These are phyloP conservation scores for Sporothrix pallida DNA, from an alignment of 2,329 filamentous ascomycete species.

Conservation along the genomic window DNA sequence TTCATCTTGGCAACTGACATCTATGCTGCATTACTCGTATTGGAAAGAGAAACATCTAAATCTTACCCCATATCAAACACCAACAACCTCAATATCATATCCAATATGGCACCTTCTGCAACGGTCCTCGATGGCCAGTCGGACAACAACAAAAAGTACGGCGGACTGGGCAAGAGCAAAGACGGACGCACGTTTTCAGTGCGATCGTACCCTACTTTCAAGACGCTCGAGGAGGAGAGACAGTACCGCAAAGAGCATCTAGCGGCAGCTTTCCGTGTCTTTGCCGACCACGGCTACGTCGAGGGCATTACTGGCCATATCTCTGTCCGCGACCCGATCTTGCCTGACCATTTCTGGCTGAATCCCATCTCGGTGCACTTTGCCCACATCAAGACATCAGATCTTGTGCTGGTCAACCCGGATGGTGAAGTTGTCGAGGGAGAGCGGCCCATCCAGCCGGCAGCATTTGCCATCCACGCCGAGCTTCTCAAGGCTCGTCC, in stretches of 20 bases:
- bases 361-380: conserved; percentile 71
- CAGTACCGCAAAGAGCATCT: conserved; percentile 62
- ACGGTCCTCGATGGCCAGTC: conserved; percentile 25
- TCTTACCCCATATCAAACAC: too few relatives aligned
- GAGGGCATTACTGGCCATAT: conserved; percentile 69
- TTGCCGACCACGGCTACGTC: conserved; percentile 62
- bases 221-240: conserved; percentile 57
- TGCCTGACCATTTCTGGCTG: conserved; percentile 39
- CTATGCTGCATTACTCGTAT: not conserved
- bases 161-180: conserved; percentile 3
- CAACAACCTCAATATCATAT: too few relatives aligned
- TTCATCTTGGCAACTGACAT: not conserved
- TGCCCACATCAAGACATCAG: conserved; percentile 67
- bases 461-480: conserved; percentile 72
- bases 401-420: conserved; percentile 70
- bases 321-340: conserved; percentile 45
- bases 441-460: conserved; percentile 67
- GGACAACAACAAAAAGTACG: conserved; percentile 27
- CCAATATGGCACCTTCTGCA: conserved; percentile 16
- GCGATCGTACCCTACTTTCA: conserved; percentile 59
- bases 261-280: conserved; percentile 64
- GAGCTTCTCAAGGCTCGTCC: conserved; percentile 69
- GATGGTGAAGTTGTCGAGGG: conserved; percentile 66
- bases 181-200: conserved; percentile 39
- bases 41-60: too few relatives aligned